Evolutionary conservation across 208 protist species (phyloP), one percentile per base, ranked within the genome.

Genomic region (Acanthamoeba divionensis): DNA sequence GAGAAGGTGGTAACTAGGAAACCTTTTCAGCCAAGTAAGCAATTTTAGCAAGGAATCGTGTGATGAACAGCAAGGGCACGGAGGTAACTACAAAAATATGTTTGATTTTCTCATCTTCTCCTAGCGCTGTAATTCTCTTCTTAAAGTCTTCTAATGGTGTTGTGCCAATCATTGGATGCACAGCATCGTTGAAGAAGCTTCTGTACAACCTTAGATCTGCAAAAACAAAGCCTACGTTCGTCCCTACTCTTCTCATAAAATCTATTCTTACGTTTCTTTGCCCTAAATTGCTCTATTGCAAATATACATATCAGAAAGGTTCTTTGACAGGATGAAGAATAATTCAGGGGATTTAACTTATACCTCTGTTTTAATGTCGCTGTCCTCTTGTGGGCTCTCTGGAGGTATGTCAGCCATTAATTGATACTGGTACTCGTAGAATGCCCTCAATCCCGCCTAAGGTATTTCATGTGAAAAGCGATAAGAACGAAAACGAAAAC

Each of bases 1-100:
- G 62, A 31, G 62, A 69, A 26, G 62, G 62, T 69, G 62, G n/a
- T n/a, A n/a, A n/a, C n/a, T n/a, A n/a, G n/a, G n/a, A 26, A 41
- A 80, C 71, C 71, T 57, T 57, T 50, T 80, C 71, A 31, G 71
- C 71, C 13, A 57, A 7, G 44, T 80, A 80, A n/a, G 71, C 71
- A 50, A 80, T 57, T 6, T 44, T 62, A 1, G 71, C 71, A 44
- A 80, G 54, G 8, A 80, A 29, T 1, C 48, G 71, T 1, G 71
- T 80, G 44, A 80, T 44, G 71, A 80, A 80, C 71, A 80, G 54
- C 10, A 80, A 50, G 31, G 71, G 71, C 2, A 80, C 71, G 12
- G 71, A n/a, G n/a, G 29, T 80, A 0, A 80, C 2, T 31, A 80
- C 71, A 29, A 80, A 80, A 29, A 80, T 57, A 9, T 80, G 71